phyloP scores from a whole-genome alignment of 106 monocot species.

The Dioscorea zingiberensis region DNA sequence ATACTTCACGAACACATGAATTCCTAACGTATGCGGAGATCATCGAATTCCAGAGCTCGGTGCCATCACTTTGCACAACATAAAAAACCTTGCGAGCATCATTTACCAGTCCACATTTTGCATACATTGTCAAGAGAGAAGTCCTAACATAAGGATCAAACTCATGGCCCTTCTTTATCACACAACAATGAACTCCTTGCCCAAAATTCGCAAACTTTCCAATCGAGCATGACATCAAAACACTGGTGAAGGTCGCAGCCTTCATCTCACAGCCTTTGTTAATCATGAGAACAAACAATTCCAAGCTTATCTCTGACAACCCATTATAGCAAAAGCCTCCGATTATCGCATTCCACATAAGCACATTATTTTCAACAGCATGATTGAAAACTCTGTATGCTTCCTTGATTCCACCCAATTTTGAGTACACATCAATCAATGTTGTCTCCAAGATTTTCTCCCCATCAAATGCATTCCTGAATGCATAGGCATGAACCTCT shows the following conservation, averaged over 20 bases:
- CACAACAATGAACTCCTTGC: constrained; percentile 29
- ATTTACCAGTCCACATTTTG: constrained; percentile 7
- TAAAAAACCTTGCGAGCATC: constrained; percentile 18
- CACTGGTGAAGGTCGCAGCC: constrained; percentile 17
- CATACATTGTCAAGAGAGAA: constrained; percentile 28
- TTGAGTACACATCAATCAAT: constrained; percentile 26
- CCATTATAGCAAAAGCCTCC: constrained; percentile 19
- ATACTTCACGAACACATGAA: constrained; percentile 9
- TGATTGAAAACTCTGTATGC: constrained; percentile 16
- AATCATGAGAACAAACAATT: constrained; percentile 23
- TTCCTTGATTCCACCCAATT: neutral
- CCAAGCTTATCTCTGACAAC: constrained; percentile 34
- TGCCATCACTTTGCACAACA: constrained; percentile 1
- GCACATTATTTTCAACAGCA: constrained; percentile 2
- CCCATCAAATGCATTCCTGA: constrained; percentile 8
- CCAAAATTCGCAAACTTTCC: constrained; percentile 16
- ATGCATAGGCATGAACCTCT: constrained; percentile 17
- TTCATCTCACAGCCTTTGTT: neutral
- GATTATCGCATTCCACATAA: constrained; percentile 28
- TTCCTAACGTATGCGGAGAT: constrained; percentile 22
- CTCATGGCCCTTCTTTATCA: constrained; percentile 26
- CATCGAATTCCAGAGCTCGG: constrained; percentile 43
- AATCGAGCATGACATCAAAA: constrained; percentile 17
- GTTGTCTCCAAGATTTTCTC: constrained; percentile 19
- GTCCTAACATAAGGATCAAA: constrained; percentile 24